Evolutionary conservation across 139 green algal species (phyloP).

Genomic region (Micromonas commoda): DNA sequence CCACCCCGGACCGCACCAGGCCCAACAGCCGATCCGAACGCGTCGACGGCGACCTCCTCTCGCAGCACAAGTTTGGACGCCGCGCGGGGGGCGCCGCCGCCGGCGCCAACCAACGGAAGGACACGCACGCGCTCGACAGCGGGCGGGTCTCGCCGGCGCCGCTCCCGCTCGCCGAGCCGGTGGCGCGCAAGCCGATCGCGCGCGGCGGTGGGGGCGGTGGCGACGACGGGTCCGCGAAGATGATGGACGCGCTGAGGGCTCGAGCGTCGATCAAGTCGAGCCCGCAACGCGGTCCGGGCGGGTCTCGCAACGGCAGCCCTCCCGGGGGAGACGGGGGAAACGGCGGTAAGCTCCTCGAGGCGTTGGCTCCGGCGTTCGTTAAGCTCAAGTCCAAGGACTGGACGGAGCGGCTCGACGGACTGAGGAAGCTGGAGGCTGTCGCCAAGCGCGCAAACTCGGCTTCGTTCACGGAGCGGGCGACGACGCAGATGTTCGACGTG

Average conservation of each 20-base stretch:
- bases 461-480: neutral
- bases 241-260: neutral
- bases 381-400: conserved; percentile 47
- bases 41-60: neutral
- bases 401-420: conserved; percentile 41
- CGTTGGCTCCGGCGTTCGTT: conserved; percentile 27
- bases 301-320: too few species aligned
- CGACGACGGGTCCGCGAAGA: neutral
- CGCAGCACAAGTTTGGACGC: neutral
- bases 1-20: too few species aligned
- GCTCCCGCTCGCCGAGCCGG: neutral
- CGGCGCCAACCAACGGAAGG: neutral
- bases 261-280: too few species aligned
- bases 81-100: too few species aligned
- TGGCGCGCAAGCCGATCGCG: neutral
- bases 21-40: too few species aligned
- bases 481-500: conserved; percentile 19
- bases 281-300: neutral
- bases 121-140: neutral
- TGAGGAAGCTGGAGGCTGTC: conserved; percentile 38
- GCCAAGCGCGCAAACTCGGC: neutral
- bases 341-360: conserved; percentile 18
- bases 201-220: conserved; percentile 3
- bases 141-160: neutral
- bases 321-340: conserved; percentile 11